Conservation (phyloP, 2,329 filamentous ascomycete species). For the Ophiostoma quercus region DNA sequence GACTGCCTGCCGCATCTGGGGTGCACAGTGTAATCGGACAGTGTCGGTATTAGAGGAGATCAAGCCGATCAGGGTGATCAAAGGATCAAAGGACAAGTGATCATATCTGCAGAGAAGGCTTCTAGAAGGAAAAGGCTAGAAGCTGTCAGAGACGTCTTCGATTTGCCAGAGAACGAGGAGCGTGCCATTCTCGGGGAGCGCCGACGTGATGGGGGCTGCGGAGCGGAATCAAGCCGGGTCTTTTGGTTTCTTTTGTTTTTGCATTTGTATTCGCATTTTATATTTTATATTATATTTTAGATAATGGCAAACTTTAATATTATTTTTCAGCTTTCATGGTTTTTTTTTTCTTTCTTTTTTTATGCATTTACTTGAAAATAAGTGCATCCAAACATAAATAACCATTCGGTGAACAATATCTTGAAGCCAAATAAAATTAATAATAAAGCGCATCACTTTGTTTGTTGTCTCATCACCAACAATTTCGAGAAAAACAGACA, state of each 20-base stretch:
- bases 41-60: background rate
- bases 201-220: background rate
- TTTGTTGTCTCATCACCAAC: too few species aligned
- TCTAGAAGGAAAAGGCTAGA: background rate
- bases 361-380: too few species aligned
- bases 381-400: too few species aligned
- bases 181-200: background rate
- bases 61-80: background rate
- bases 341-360: too few species aligned
- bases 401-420: too few species aligned
- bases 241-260: background rate
- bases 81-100: background rate
- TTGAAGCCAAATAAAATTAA: too few species aligned
- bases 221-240: background rate
- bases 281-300: background rate
- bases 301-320: background rate
- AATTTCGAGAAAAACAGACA: too few species aligned
- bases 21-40: background rate
- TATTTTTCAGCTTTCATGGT: background rate
- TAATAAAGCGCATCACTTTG: too few species aligned
- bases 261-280: background rate
- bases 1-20: constrained; percentile 6
- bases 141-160: background rate
- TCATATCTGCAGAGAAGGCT: background rate
- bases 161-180: background rate